Conservation (phyloP, 2,329 filamentous ascomycete species). For the Tolypocladium nubicola region DNA sequence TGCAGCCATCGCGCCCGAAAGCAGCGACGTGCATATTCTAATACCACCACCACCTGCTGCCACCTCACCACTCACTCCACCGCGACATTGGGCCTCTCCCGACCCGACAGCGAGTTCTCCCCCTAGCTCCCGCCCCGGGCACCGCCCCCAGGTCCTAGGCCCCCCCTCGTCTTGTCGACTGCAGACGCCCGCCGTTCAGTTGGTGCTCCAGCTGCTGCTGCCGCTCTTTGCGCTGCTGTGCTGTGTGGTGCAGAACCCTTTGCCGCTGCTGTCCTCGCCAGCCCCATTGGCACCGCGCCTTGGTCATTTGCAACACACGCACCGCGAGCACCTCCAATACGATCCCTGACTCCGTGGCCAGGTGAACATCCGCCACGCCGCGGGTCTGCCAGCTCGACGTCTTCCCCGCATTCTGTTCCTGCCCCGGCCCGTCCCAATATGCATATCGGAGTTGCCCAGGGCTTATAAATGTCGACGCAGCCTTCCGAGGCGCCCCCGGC, state of each 20-base stretch:
- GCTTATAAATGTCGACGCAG: slow-evolving; percentile 27
- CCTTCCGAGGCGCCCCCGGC: slow-evolving; percentile 14
- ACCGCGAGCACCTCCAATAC: slow-evolving; percentile 1
- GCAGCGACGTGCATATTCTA: slow-evolving; percentile 21
- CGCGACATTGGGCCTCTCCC: slow-evolving; percentile 1
- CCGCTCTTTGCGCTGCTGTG: not conserved
- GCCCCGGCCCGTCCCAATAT: slow-evolving; percentile 21
- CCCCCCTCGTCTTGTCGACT: not conserved
- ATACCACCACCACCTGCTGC: slow-evolving; percentile 12
- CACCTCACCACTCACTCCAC: slow-evolving; percentile 4
- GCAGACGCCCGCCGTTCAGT: not conserved
- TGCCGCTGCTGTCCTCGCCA: not conserved
- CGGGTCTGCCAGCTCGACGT: slow-evolving; percentile 5
- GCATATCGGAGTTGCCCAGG: slow-evolving; percentile 20
- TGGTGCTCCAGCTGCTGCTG: not conserved
- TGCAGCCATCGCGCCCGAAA: slow-evolving; percentile 13
- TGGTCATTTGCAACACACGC: slow-evolving; percentile 1
- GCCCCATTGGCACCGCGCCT: not conserved
- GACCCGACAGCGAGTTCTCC: slow-evolving; percentile 3
- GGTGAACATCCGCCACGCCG: not conserved
- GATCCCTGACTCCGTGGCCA: slow-evolving; percentile 1
- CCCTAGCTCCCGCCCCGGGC: slow-evolving; percentile 2
- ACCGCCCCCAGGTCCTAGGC: not conserved
- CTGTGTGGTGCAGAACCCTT: not conserved
- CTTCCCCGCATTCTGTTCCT: slow-evolving; percentile 8